Evolutionary conservation across 2,329 filamentous ascomycete genomes (phyloP), one percentile per base, ranked within the genome.

Genomic region (Fonsecaea monophora): DNA sequence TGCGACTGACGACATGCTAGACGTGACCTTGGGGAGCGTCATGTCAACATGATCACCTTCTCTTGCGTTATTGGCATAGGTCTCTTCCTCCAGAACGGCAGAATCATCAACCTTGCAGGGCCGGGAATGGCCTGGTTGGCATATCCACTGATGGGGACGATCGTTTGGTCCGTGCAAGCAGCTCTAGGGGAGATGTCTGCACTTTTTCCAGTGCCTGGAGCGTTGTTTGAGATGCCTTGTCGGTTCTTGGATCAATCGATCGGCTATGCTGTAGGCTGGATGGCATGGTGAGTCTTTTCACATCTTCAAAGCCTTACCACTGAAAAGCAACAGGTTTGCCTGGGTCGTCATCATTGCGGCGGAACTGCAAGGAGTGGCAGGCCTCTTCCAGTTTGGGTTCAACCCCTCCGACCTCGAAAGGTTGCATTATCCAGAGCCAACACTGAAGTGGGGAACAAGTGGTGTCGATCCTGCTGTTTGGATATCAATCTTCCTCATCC

Each of bases 121-220:
- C 70, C 69, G 7, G 68, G 69, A 21, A 55, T 60, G 21, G 69
- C 67, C 3, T 45, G 67, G 38, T 50, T 72, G 57, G 67, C 64
- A 15, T 82, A 82, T 63, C 62, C 81, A 0, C 73, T 82, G 21
- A 80, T 81, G 73, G 80, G 80, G 30, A 79, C 77, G 3, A 77
- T 82, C 34, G 79, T 82, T 42, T 80, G 78, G 1, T 78, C 79
- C 1, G 79, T 80, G 2, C 2, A 79, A 81, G 79, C 79, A 12
- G 80, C 78, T 56, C 67, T 82, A 5, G 79, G 80, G 5, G 78
- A 79, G 66, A 79, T 78, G 77, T 78, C 57, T 18, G 57, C 57
- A 5, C 57, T 60, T 50, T 60, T 60, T n/a, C 57, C 57, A 4
- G 57, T 60, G 12, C 57, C 57, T 5, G 57, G 57, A 10, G 57